These are phyloP conservation scores for Skeletonema tropicum DNA, from an alignment of 108 stramenopile species.

Conservation along the genomic window DNA sequence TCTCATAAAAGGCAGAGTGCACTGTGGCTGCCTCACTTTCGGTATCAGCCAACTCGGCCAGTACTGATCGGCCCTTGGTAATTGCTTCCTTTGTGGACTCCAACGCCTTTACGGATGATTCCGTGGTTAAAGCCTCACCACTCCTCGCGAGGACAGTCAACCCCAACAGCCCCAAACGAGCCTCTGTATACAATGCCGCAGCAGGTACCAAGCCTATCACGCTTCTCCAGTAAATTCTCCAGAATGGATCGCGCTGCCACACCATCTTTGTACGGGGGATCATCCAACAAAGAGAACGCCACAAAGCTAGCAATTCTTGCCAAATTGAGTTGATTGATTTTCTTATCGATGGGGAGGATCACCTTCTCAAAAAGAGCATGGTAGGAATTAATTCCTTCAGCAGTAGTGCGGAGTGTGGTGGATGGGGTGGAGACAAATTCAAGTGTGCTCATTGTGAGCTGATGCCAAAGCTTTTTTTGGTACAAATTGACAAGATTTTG, in stretches of 20 bases:
- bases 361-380: constrained; percentile 68
- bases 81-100: constrained; percentile 60
- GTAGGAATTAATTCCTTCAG: constrained; percentile 64
- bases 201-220: constrained; percentile 50
- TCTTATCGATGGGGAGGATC: constrained; percentile 59
- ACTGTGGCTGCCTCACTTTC: constrained; percentile 76
- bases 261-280: constrained; percentile 35
- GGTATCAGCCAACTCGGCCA: constrained; percentile 61
- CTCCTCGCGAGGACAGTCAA: constrained; percentile 45
- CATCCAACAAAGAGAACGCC: constrained; percentile 54
- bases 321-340: constrained; percentile 90
- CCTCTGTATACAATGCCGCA: constrained; percentile 70
- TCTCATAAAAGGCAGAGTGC: constrained; percentile 89
- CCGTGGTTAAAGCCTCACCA: constrained; percentile 42
- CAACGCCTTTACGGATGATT: constrained; percentile 34
- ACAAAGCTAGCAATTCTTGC: constrained; percentile 86
- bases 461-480: constrained; percentile 94
- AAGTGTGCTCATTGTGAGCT: constrained; percentile 83
- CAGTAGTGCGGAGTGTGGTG: constrained; percentile 37
- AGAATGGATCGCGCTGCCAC: constrained; percentile 57
- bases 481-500: constrained; percentile 62
- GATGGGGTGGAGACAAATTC: constrained; percentile 62
- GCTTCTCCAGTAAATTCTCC: constrained; percentile 48
- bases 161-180: constrained; percentile 65
- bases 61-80: constrained; percentile 52